These are phyloP conservation scores for Mortierella sp. DNA, from an alignment of 371 early-diverging fungal species.

Conservation along the genomic window DNA sequence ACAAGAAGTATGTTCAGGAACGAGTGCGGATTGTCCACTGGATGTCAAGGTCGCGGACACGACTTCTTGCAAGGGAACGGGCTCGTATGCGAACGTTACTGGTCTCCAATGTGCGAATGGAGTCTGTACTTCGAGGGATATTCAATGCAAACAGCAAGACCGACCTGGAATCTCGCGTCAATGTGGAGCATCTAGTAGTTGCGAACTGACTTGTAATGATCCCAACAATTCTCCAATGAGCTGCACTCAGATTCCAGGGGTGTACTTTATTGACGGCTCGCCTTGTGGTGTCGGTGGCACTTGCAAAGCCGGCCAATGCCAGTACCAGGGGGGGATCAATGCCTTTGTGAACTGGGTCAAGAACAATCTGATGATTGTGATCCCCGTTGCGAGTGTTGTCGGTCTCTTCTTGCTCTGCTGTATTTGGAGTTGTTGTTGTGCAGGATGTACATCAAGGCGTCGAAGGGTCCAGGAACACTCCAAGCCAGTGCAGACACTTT, in stretches of 20 bases:
- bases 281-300: constrained; percentile 82
- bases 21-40: constrained; percentile 77
- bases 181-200: constrained; percentile 60
- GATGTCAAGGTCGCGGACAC: constrained; percentile 78
- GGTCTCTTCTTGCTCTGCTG: constrained; percentile 63
- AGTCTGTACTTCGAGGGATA: constrained; percentile 87
- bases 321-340: constrained; percentile 54
- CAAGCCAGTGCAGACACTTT: constrained; percentile 14
- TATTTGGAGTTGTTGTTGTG: constrained; percentile 61
- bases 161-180: constrained; percentile 59
- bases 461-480: constrained; percentile 8
- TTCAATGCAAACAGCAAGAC: constrained; percentile 75
- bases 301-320: constrained; percentile 64
- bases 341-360: constrained; percentile 60
- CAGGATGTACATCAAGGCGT: constrained; percentile 17
- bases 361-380: constrained; percentile 57
- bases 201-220: constrained; percentile 74
- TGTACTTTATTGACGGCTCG: constrained; percentile 86
- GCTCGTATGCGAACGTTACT: constrained; percentile 39
- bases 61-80: constrained; percentile 61
- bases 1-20: constrained; percentile 84
- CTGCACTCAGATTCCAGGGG: constrained; percentile 81
- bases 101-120: constrained; percentile 85
- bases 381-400: constrained; percentile 62
- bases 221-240: constrained; percentile 55